Percentiles rank a stretch among this genome's conserved stretches.
Conservation (phyloP, 225 moss, liverwort and hornwort species). For the Thuidium tamariscinum region DNA sequence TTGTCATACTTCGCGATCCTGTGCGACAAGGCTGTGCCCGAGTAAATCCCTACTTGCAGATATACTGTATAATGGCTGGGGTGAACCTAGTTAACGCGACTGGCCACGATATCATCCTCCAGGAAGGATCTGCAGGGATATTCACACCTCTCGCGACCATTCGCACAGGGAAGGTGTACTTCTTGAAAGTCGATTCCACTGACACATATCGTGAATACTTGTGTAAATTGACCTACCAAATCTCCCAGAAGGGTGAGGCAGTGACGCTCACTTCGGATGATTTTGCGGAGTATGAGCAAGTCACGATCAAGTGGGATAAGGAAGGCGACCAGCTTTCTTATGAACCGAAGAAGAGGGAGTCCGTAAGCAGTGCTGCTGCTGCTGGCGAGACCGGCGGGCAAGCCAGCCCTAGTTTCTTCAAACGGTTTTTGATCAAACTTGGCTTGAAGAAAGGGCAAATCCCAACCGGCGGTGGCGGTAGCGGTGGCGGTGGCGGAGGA, state of each 20-base stretch:
- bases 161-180: accelerated
- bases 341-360: no score
- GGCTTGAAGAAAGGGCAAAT: not conserved
- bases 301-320: not conserved
- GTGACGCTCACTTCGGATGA: not conserved
- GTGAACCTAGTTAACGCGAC: not conserved
- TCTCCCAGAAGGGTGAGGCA: not conserved
- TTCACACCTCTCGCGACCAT: accelerated
- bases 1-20: not conserved
- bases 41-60: not conserved
- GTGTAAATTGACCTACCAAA: accelerated
- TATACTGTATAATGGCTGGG: not conserved
- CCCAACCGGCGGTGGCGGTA: not conserved
- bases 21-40: not conserved
- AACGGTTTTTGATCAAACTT: accelerated
- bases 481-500: accelerated
- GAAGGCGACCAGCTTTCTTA: no score
- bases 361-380: no score
- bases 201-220: not conserved
- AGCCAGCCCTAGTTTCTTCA: not conserved
- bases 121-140: not conserved
- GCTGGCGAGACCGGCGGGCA: not conserved
- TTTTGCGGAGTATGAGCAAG: no score
- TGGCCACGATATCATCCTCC: not conserved
- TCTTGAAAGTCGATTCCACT: not conserved